Evolutionary conservation across 2,329 filamentous ascomycete genomes (phyloP), one percentile per base, ranked within the genome.

Genomic region (Seiridium cupressi): DNA sequence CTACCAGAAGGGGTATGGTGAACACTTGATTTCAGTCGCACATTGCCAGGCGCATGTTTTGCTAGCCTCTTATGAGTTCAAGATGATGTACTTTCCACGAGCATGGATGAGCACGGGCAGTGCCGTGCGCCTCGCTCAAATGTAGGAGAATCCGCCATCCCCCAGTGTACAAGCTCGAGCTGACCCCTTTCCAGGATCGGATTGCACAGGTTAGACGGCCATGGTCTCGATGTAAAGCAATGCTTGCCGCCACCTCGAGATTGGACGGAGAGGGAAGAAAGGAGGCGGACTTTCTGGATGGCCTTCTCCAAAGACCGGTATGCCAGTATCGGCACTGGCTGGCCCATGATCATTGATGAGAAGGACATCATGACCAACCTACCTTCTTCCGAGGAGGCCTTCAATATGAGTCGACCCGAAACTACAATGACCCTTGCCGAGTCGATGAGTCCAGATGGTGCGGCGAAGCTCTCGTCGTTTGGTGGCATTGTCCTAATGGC

Each of bases 311-410:
- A 93, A 63, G 95, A 98, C 70, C 87, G 95, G 57, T 98, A 97
- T 75, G 91, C 93, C 5, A 97, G 93, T 69, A 95, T 97, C 60
- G 95, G 95, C 40, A 98, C 95, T 2, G 95, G 95, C 5, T 98
- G 95, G 95, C 95, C 95, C 1, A 94, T 98, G 91, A 88, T 85
- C 0, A 86, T 98, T 58, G 94, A 98, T 65, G 95, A 99, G 76
- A 86, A 84, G 71, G 95, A 99, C 78, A 91, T 98, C 65, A 82
- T 90, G 77, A 96, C 93, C 32, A 90, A 93, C 65, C 80, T 99
- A 34, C 95, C 95, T 2, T 79, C 89, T 1, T 89, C 89, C 1
- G 94, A 98, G 61, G 90, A 96, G 55, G 89, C 92, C 1, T 99
- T 91, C 69, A 84, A 93, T 26, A 88, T 89, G 76, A 92, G 91